Conservation (phyloP, 208 protist species). For the Tritrichomonas foetus region DNA sequence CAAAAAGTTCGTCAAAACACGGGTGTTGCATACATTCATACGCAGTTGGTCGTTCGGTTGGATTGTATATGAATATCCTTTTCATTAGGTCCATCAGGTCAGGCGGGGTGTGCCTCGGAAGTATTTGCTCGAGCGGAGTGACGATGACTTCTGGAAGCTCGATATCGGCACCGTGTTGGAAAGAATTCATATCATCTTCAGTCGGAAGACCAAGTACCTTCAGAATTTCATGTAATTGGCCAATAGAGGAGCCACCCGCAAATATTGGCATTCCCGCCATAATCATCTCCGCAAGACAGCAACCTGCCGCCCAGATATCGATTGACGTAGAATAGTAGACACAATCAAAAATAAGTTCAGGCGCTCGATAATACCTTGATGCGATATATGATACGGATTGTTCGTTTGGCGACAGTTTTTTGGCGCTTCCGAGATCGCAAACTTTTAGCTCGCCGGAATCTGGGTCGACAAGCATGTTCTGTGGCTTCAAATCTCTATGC, state of each 20-base stretch:
- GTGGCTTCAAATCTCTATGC: conserved; percentile 86
- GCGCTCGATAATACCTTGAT: conserved; percentile 82
- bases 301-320: conserved; percentile 80
- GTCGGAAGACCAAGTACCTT: conserved; percentile 61
- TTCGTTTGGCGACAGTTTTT: conserved; percentile 65
- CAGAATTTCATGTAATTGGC: conserved; percentile 87
- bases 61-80: background rate
- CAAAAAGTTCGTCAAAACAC: background rate
- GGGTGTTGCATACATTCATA: background rate
- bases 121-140: too few relatives aligned
- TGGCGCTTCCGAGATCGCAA: conserved; percentile 83
- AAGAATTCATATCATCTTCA: conserved; percentile 34
- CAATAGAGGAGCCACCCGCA: conserved; percentile 70
- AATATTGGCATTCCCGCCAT: conserved; percentile 85
- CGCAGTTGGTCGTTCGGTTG: background rate
- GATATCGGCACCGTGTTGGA: background rate
- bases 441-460: conserved; percentile 74
- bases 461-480: conserved; percentile 79
- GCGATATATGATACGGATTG: conserved; percentile 84
- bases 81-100: background rate
- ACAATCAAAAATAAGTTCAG: conserved; percentile 83
- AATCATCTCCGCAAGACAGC: conserved; percentile 95
- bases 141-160: background rate
- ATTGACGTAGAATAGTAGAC: conserved; percentile 81
- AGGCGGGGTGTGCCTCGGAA: background rate